Evolutionary conservation across 371 early-diverging fungal species (phyloP).

Genomic region (Mucor circinelloides): DNA sequence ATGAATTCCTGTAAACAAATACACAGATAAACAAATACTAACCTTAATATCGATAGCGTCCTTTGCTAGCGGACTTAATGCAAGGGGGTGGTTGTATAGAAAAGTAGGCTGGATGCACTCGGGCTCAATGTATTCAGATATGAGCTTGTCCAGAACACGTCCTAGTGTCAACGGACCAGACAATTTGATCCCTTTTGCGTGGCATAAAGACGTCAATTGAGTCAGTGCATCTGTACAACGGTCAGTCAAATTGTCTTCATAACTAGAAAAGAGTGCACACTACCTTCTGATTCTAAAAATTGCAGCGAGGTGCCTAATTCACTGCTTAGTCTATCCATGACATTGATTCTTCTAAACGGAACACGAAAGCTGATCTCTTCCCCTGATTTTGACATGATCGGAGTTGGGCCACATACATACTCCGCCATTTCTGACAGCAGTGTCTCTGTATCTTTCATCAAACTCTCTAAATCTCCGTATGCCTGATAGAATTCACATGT

Average conservation of each 20-base stretch:
- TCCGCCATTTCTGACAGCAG: slow-evolving; percentile 87
- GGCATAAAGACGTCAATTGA: slow-evolving; percentile 56
- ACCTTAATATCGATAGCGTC: slow-evolving; percentile 44
- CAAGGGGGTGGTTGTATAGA: slow-evolving; percentile 87
- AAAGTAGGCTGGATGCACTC: slow-evolving; percentile 94
- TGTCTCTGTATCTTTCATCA: slow-evolving; percentile 87
- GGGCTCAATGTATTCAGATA: slow-evolving; percentile 91
- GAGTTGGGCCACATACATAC: slow-evolving; percentile 73
- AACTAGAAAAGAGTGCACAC: too few relatives aligned
- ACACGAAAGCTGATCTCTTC: slow-evolving; percentile 69
- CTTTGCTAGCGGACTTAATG: slow-evolving; percentile 96
- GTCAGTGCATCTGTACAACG: slow-evolving; percentile 31
- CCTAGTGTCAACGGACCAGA: slow-evolving; percentile 77
- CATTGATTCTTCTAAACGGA: slow-evolving; percentile 84
- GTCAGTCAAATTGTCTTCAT: not conserved
- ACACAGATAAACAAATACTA: not conserved
- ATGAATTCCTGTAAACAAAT: not conserved
- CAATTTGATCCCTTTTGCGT: slow-evolving; percentile 54
- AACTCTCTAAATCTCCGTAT: slow-evolving; percentile 82
- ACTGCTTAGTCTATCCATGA: slow-evolving; percentile 69
- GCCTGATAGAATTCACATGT: slow-evolving; percentile 98
- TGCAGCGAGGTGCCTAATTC: slow-evolving; percentile 55
- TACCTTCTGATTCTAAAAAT: slow-evolving; percentile 50
- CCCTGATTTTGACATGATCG: slow-evolving; percentile 60
- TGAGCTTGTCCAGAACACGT: slow-evolving; percentile 88